Evolutionary conservation across 495 filamentous ascomycete species (phyloP).

Genomic region (Amphirosellinia nigrospora): DNA sequence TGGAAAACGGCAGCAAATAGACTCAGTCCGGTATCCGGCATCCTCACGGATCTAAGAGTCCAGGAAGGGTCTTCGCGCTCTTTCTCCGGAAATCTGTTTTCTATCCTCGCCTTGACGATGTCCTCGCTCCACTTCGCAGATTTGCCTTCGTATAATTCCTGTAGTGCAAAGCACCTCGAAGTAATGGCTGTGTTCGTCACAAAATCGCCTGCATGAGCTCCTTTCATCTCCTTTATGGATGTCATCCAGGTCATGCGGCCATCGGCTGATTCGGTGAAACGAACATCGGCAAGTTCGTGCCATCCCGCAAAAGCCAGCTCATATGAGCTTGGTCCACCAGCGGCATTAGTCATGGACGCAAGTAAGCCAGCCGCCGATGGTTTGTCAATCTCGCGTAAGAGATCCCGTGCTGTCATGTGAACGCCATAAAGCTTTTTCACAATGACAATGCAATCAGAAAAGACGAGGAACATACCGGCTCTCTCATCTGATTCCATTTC

Average conservation of each 20-base stretch:
- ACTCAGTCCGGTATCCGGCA: conserved; percentile 64
- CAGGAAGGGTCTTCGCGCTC: conserved; percentile 82
- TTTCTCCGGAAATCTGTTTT: conserved; percentile 77
- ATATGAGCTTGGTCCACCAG: conserved; percentile 54
- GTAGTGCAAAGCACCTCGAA: conserved; percentile 67
- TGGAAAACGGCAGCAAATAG: conserved; percentile 81
- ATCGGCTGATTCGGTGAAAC: conserved; percentile 77
- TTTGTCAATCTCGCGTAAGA: conserved; percentile 84
- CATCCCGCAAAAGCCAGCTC: conserved; percentile 79
- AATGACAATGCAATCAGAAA: conserved; percentile 80
- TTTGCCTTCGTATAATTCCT: conserved; percentile 79
- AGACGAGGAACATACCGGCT: conserved; percentile 78
- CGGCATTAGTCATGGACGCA: conserved; percentile 61
- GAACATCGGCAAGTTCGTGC: conserved; percentile 70
- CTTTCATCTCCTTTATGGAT: conserved; percentile 62
- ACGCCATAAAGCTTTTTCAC: conserved; percentile 68
- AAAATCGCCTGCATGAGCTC: conserved; percentile 51
- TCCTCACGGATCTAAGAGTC: conserved; percentile 71
- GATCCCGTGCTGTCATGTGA: conserved; percentile 72
- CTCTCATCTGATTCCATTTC: conserved; percentile 43
- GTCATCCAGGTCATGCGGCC: conserved; percentile 76
- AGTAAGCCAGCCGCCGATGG: conserved; percentile 64
- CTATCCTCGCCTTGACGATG: conserved; percentile 81
- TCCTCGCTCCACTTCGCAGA: conserved; percentile 83
- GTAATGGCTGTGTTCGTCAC: conserved; percentile 57